Conservation (phyloP, 345 rosid species). For the Nasturtium officinale region DNA sequence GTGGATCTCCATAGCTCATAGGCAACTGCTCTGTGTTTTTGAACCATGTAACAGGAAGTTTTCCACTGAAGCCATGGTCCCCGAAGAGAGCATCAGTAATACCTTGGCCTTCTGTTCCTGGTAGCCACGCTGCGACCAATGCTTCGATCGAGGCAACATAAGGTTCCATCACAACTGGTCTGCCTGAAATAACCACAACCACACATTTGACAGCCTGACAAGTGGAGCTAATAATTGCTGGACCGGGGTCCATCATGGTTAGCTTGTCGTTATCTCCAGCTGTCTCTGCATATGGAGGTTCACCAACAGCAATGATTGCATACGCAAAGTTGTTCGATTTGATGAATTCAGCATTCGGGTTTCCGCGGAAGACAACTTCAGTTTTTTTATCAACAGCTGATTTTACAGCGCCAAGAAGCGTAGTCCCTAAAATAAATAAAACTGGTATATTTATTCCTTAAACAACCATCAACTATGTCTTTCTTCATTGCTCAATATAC, state of each 20-base stretch:
- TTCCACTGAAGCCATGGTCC: conserved; percentile 83
- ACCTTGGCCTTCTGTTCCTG: conserved; percentile 95
- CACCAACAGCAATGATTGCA: conserved; percentile 85
- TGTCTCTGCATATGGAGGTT: conserved; percentile 80
- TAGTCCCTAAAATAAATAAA: conserved; percentile 58
- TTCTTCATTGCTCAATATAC: background rate
- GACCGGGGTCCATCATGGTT: conserved; percentile 73
- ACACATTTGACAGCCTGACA: conserved; percentile 74
- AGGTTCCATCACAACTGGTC: conserved; percentile 84
- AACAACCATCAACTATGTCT: conserved; percentile 2
- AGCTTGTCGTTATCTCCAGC: conserved; percentile 71
- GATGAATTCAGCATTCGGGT: conserved; percentile 66
- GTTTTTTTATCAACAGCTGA: conserved; percentile 72
- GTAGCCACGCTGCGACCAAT: conserved; percentile 90
- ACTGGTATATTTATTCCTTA: background rate
- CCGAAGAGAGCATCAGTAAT: conserved; percentile 84
- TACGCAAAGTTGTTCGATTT: conserved; percentile 69
- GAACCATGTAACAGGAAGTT: conserved; percentile 90
- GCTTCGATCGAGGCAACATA: conserved; percentile 66
- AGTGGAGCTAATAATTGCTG: conserved; percentile 61
- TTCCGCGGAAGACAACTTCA: conserved; percentile 62
- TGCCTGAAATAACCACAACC: conserved; percentile 76
- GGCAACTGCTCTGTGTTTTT: conserved; percentile 86
- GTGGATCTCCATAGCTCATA: conserved; percentile 75
- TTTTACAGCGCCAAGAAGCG: conserved; percentile 74